These are phyloP conservation scores for Trifolium subterraneum DNA, from an alignment of 306 rosid genomes.

Conservation along the genomic window DNA sequence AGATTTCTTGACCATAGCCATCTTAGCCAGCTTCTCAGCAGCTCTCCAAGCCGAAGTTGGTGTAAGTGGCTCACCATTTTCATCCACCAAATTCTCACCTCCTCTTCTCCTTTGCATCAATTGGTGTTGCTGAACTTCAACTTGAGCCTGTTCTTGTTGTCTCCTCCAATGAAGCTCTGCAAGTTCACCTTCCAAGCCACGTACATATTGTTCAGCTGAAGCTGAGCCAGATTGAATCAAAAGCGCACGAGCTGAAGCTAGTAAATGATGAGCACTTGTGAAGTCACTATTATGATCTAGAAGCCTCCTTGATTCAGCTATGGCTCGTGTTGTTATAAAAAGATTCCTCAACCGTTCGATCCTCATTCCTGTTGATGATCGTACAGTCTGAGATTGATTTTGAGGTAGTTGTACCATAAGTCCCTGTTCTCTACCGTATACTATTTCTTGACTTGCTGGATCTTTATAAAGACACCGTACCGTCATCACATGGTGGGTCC, in stretches of 20 bases:
- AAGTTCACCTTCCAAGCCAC: constrained; percentile 70
- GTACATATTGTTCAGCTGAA: constrained; percentile 53
- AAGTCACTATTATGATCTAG: constrained; percentile 56
- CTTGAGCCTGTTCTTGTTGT: constrained; percentile 51
- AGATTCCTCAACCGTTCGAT: constrained; percentile 58
- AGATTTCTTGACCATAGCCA: constrained; percentile 78
- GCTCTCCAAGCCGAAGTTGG: constrained; percentile 89
- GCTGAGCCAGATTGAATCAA: constrained; percentile 53
- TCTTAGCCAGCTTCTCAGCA: constrained; percentile 83
- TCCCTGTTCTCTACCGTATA: constrained; percentile 65
- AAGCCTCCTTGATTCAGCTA: constrained; percentile 73
- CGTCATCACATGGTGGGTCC: constrained; percentile 68
- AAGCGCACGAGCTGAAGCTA: constrained; percentile 73
- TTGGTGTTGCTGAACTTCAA: constrained; percentile 45
- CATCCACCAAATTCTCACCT: constrained; percentile 53
- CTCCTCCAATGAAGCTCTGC: constrained; percentile 73
- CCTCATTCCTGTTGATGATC: constrained; percentile 39
- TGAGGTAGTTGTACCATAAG: constrained; percentile 56
- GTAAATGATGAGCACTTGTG: constrained; percentile 66
- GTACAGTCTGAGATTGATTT: constrained; percentile 12
- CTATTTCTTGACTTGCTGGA: constrained; percentile 67
- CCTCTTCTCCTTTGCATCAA: constrained; percentile 61
- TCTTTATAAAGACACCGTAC: constrained; percentile 77
- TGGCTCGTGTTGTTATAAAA: constrained; percentile 70
- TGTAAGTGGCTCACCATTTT: constrained; percentile 81